These are phyloP conservation scores for Blumeriella jaapii DNA, from an alignment of 2,329 filamentous ascomycete genomes.

Conservation along the genomic window DNA sequence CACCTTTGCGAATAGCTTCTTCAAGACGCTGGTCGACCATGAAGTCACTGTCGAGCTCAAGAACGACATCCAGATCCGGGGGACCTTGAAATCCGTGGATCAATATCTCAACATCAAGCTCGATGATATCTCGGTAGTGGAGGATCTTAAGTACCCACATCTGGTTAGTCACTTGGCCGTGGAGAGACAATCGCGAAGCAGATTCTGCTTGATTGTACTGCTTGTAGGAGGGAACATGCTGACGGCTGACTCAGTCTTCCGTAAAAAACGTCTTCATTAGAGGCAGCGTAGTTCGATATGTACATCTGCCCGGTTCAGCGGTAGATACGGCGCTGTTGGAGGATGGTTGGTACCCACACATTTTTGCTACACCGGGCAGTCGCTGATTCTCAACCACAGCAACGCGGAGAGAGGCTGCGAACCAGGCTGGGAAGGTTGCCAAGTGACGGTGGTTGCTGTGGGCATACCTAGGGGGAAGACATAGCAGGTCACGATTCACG, in stretches of 20 bases:
- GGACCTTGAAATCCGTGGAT: constrained; percentile 91
- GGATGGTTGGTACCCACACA: constrained; percentile 40
- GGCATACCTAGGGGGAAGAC: no score
- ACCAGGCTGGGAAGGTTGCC: constrained; percentile 37
- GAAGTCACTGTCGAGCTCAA: constrained; percentile 98
- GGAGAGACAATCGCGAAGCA: no score
- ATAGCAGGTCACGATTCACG: constrained; percentile 5
- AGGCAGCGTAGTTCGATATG: constrained; percentile 64
- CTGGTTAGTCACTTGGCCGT: constrained; percentile 43
- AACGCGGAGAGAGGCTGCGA: constrained; percentile 33
- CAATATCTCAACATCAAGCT: constrained; percentile 99
- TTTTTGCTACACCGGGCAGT: neutral
- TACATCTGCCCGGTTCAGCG: constrained; percentile 54
- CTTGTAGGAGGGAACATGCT: constrained; percentile 4
- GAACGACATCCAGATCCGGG: constrained; percentile 96
- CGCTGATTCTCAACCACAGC: constrained; percentile 15
- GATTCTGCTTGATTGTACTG: no score
- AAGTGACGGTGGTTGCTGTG: constrained; percentile 27
- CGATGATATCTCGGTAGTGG: constrained; percentile 84
- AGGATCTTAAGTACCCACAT: constrained; percentile 92
- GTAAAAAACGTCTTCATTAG: constrained; percentile 70
- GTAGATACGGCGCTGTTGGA: constrained; percentile 62
- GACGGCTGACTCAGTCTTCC: constrained; percentile 38
- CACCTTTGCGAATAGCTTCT: constrained; percentile 53
- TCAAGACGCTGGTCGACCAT: constrained; percentile 96